Percentiles rank a stretch among this genome's conserved stretches.
Evolutionary conservation across 352 stramenopile species (phyloP).

Genomic region (Elongisporangium anandrum): DNA sequence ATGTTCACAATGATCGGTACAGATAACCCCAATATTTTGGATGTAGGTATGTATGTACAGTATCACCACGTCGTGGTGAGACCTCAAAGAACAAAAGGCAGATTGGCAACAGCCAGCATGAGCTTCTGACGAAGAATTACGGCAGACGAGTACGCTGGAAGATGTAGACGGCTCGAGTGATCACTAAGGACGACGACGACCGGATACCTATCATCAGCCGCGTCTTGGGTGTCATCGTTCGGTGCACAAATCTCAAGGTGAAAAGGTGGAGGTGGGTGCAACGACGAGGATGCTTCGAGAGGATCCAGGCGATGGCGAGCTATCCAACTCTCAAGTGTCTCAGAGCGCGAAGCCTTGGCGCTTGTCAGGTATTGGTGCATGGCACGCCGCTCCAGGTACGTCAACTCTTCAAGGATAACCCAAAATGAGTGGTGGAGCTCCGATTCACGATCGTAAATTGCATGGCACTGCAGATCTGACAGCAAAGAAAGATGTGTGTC

Average conservation of each 20-base stretch:
- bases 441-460: slow-evolving; percentile 17
- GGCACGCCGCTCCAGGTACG: slow-evolving; percentile 34
- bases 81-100: slow-evolving; percentile 3
- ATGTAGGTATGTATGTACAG: too few relatives aligned
- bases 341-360: slow-evolving; percentile 4
- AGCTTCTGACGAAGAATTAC: slow-evolving; percentile 54
- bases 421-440: slow-evolving; percentile 45
- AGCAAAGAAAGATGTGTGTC: slow-evolving; percentile 27
- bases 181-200: slow-evolving; percentile 30
- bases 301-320: neutral
- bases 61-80: neutral
- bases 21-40: too few relatives aligned
- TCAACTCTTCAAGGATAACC: slow-evolving; percentile 30
- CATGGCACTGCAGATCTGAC: slow-evolving; percentile 20
- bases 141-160: slow-evolving; percentile 54
- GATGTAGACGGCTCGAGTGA: slow-evolving; percentile 33
- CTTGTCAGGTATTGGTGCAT: slow-evolving; percentile 47
- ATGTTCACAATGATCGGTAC: too few relatives aligned
- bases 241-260: slow-evolving; percentile 42
- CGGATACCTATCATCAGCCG: slow-evolving; percentile 57
- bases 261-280: slow-evolving; percentile 7
- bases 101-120: slow-evolving; percentile 46
- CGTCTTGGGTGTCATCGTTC: slow-evolving; percentile 31
- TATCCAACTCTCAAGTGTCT: neutral
- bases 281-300: neutral